These are phyloP conservation scores for Oryza longistaminata DNA, from an alignment of 176 grass and related monocot species.

Conservation along the genomic window DNA sequence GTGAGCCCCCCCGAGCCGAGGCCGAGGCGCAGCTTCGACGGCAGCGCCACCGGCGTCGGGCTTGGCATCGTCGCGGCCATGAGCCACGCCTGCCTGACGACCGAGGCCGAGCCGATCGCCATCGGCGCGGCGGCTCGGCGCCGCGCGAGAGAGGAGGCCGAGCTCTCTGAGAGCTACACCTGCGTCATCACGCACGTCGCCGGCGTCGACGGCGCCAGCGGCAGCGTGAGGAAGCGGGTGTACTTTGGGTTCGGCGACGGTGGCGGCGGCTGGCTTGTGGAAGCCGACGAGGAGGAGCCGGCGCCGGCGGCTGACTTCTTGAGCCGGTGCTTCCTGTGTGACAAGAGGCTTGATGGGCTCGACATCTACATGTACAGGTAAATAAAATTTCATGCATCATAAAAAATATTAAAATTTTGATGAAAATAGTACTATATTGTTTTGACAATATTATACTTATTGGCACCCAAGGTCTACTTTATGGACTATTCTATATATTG, in stretches of 20 bases:
- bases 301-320: slow-evolving; percentile 46
- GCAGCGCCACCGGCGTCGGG: slow-evolving; percentile 34
- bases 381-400: slow-evolving; percentile 11
- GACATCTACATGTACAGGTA: slow-evolving; percentile 72
- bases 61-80: slow-evolving; percentile 59
- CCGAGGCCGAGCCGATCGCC: slow-evolving; percentile 45
- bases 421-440: not conserved
- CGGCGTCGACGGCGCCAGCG: slow-evolving; percentile 17
- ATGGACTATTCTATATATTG: not conserved
- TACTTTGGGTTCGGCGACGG: slow-evolving; percentile 45
- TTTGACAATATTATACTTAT: not conserved
- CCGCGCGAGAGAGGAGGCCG: slow-evolving; percentile 34
- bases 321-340: slow-evolving; percentile 55
- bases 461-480: not conserved
- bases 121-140: slow-evolving; percentile 28
- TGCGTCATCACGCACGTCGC: slow-evolving; percentile 58
- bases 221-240: slow-evolving; percentile 49
- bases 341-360: slow-evolving; percentile 59
- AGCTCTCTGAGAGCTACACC: slow-evolving; percentile 69
- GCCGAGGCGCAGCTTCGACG: slow-evolving; percentile 50
- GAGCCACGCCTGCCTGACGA: slow-evolving; percentile 26
- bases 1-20: slow-evolving; percentile 17
- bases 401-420: not conserved
- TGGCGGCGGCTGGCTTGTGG: slow-evolving; percentile 3
- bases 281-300: slow-evolving; percentile 35